Evolutionary conservation across 2,329 filamentous ascomycete genomes (phyloP).

Genomic region (Penicillium oxalicum): DNA sequence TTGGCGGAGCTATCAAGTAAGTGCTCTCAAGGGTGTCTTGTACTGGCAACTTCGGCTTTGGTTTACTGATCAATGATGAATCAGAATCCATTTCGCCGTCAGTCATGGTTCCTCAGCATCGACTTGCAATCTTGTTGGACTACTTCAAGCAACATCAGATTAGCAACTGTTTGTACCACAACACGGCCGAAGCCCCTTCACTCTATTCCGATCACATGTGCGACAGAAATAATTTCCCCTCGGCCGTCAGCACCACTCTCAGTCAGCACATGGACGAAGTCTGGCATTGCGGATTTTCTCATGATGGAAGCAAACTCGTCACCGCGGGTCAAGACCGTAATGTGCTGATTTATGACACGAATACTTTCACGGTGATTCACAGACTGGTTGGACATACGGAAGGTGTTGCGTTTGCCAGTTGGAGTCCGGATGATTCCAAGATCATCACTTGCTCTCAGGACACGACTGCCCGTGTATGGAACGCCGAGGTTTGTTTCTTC

Average conservation of each 20-base stretch:
- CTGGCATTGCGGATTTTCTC: conserved; percentile 86
- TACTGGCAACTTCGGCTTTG: conserved; percentile 2
- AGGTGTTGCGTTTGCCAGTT: conserved; percentile 74
- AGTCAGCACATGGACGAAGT: conserved; percentile 73
- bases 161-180: conserved; percentile 80
- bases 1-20: conserved; percentile 79
- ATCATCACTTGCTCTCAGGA: conserved; percentile 79
- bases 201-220: conserved; percentile 86
- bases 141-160: conserved; percentile 83
- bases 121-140: conserved; percentile 72
- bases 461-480: conserved; percentile 68
- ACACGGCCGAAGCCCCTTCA: conserved; percentile 69
- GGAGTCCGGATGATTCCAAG: conserved; percentile 86
- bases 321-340: conserved; percentile 70
- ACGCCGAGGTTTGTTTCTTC: conserved; percentile 52
- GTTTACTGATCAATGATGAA: conserved; percentile 18
- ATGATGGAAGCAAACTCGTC: conserved; percentile 75
- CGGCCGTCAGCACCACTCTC: conserved; percentile 64
- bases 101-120: conserved; percentile 92
- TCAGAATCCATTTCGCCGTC: conserved; percentile 85
- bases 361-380: conserved; percentile 59
- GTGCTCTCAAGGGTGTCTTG: conserved; percentile 24
- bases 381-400: conserved; percentile 59
- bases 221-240: conserved; percentile 72
- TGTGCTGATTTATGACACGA: conserved; percentile 77